Evolutionary conservation across 192 early-diverging fungal genomes (phyloP).

Genomic region (Coemansia sp.): DNA sequence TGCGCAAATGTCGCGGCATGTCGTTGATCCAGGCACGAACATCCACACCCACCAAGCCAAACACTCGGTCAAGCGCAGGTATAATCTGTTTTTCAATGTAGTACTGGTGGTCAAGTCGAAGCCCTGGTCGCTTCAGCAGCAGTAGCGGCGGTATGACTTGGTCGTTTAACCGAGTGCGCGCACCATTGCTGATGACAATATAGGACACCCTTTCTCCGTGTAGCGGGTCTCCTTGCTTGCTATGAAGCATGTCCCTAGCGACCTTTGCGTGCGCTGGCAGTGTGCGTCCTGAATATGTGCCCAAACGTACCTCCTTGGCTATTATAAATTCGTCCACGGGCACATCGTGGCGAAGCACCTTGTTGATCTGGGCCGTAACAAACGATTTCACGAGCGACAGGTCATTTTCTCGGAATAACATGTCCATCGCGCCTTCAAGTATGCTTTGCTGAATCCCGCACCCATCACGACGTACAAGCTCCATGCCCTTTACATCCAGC

Average conservation of each 20-base stretch:
- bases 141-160: conserved; percentile 68
- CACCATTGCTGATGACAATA: conserved; percentile 73
- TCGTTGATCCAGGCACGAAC: conserved; percentile 30
- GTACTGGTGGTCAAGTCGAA: conserved; percentile 74
- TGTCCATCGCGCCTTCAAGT: conserved; percentile 73
- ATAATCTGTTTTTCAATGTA: conserved; percentile 86
- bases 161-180: conserved; percentile 67
- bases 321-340: conserved; percentile 82
- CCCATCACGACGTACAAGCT: conserved; percentile 89
- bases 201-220: conserved; percentile 90
- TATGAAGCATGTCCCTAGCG: conserved; percentile 64
- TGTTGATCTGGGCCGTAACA: conserved; percentile 67
- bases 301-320: conserved; percentile 82
- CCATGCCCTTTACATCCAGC: conserved; percentile 95
- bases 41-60: conserved; percentile 76
- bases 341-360: conserved; percentile 66
- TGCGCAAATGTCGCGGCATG: conserved; percentile 30
- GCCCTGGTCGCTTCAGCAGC: conserved; percentile 60
- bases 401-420: conserved; percentile 78
- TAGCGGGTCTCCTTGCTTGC: conserved; percentile 77
- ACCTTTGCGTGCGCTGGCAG: conserved; percentile 74
- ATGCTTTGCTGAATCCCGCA: conserved; percentile 76
- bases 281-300: conserved; percentile 64
- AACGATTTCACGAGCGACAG: conserved; percentile 77
- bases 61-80: conserved; percentile 73